Conservation (phyloP, 1,284 basidiomycete genomes). For the Coniferiporia sulphurascens region DNA sequence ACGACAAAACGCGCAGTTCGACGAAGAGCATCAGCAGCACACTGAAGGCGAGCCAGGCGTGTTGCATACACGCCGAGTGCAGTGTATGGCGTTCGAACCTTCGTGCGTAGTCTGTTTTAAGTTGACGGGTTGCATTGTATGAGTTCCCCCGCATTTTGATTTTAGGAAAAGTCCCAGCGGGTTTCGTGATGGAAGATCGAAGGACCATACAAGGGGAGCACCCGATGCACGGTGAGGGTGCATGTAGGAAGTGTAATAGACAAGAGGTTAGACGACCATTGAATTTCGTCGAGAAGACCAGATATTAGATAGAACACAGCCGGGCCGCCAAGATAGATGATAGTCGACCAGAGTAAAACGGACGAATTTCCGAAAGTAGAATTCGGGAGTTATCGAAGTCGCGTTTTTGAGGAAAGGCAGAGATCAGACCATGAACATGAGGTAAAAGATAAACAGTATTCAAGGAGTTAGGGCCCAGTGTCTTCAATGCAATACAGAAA, state of each 20-base stretch:
- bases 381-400: no score
- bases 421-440: neutral
- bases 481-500: neutral
- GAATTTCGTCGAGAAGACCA: neutral
- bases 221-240: neutral
- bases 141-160: neutral
- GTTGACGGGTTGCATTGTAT: neutral
- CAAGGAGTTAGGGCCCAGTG: conserved; percentile 15
- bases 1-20: conserved; percentile 80
- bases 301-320: conserved; percentile 3
- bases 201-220: neutral
- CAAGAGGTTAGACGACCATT: neutral
- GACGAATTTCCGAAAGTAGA: no score
- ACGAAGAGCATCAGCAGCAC: conserved; percentile 78
- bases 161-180: neutral
- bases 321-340: no score
- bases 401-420: no score
- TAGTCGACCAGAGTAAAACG: no score
- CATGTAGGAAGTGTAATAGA: neutral
- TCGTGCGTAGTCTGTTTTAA: conserved; percentile 63
- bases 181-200: neutral
- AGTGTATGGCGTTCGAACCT: conserved; percentile 80
- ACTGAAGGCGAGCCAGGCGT: conserved; percentile 71
- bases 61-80: conserved; percentile 65
- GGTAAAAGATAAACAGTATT: conserved; percentile 8